These are phyloP conservation scores for Ensete glaucum DNA, from an alignment of 176 grass and related monocot species.

Conservation along the genomic window DNA sequence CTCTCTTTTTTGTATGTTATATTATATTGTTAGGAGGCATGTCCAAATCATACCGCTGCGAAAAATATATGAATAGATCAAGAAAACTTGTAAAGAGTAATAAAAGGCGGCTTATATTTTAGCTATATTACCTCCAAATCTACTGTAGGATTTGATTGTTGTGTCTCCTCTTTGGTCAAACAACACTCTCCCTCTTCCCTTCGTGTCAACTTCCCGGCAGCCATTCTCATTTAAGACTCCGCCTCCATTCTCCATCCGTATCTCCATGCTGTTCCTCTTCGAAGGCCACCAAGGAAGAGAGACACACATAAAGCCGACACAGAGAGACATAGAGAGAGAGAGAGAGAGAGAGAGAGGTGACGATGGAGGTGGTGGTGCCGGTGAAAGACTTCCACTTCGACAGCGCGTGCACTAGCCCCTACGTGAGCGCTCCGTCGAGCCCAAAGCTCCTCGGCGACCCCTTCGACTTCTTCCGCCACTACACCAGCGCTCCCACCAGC, in stretches of 20 bases:
- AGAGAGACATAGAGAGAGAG: background rate
- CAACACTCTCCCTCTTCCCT: background rate
- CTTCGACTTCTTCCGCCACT: conserved; percentile 15
- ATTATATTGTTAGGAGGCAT: background rate
- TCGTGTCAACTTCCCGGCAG: too few relatives aligned
- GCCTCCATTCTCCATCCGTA: too few relatives aligned
- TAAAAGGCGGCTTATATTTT: background rate
- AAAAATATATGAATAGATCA: background rate
- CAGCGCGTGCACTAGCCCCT: conserved; percentile 2
- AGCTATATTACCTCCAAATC: background rate
- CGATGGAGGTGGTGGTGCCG: conserved; percentile 17
- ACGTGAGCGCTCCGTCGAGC: conserved; percentile 21
- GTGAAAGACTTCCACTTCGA: conserved; percentile 11
- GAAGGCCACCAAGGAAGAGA: background rate
- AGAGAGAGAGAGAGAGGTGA: background rate
- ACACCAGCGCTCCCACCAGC: conserved; percentile 16
- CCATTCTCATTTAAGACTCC: background rate
- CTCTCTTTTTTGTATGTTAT: background rate
- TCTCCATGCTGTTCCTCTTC: background rate
- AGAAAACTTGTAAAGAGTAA: background rate
- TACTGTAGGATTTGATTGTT: background rate
- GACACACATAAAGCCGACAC: background rate
- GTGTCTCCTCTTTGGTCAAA: background rate
- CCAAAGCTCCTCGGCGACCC: conserved; percentile 1
- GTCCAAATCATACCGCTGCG: background rate